Base-by-base conservation (phyloP, 148 eudicot species). In the Rhododendron mucronatum region DNA sequence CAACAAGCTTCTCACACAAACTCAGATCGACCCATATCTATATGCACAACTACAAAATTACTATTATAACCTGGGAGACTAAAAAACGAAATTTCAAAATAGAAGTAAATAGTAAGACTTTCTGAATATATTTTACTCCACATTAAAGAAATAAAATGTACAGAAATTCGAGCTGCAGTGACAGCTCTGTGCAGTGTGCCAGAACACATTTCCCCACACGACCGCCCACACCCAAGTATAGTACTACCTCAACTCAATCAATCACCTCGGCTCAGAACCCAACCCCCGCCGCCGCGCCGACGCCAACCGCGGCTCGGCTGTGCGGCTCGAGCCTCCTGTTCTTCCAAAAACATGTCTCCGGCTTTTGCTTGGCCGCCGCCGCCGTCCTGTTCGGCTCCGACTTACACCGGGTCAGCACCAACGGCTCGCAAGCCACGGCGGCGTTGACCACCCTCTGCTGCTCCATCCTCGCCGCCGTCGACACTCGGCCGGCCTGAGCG, bases 351-450 rank as follows among this genome's bases (percentile, higher is more conserved):
- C 95, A 96, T 5, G 83, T 89, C 75, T 96, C 95, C 82, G 94
- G 95, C 85, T 88, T 86, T 0, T 93, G 88, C 94, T 95, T 93
- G 79, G 93, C 95, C 80, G 97, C 87, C n/a, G n/a, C n/a, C 48
- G 93, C 96, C 41, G 99, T 92, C 82, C 96, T 94, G 92, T 93
- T 91, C 89, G 99, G 99, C 89, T 91, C 99, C 0, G 99, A 96
- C 92, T 95, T 95, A 82, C 99, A 96, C 83, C 99, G 81, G 0
- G 98, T 91, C 84, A 96, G 86, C 45, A 87, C 95, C 14, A 95
- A 93, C 73, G 99, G 98, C 95, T 96, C 99, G 81, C 90, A 93
- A 37, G 87, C 95, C 53, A 89, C 95, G 23, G 95, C 73, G n/a
- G 74, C 94, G 71, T 87, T 92, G 83, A 83, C 91, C 82, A 92